These are phyloP conservation scores for Mucor saturninus DNA, from an alignment of 371 early-diverging fungal genomes.

Conservation along the genomic window DNA sequence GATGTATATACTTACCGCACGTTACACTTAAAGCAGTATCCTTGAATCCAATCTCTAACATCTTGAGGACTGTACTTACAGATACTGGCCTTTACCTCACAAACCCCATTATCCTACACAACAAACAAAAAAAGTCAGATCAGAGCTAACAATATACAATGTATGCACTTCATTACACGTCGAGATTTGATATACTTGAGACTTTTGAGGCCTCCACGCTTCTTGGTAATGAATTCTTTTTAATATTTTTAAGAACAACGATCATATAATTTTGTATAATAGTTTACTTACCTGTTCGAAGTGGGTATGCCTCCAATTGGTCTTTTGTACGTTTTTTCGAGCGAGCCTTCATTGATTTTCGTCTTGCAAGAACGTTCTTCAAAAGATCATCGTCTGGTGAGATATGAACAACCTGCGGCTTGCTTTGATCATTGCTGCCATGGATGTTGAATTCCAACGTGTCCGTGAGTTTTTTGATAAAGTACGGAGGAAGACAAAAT, in stretches of 20 bases:
- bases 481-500: slow-evolving; percentile 3
- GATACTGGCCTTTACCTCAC: background rate
- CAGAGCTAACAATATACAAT: too few species aligned
- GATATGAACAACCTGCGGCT: background rate
- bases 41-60: slow-evolving; percentile 8
- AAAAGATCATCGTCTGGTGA: background rate
- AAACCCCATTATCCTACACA: background rate
- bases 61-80: background rate
- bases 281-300: too few species aligned
- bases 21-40: background rate
- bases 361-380: too few species aligned
- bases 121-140: background rate
- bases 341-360: too few species aligned
- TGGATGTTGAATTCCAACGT: slow-evolving; percentile 5
- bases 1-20: slow-evolving; percentile 7
- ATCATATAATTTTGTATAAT: too few species aligned
- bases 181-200: too few species aligned
- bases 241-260: too few species aligned
- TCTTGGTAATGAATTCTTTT: too few species aligned
- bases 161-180: too few species aligned
- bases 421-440: background rate
- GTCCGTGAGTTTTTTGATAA: background rate
- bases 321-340: too few species aligned
- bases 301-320: too few species aligned
- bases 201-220: too few species aligned